phyloP scores from a whole-genome alignment of 148 eudicot genomes.

The Silene uniflora region DNA sequence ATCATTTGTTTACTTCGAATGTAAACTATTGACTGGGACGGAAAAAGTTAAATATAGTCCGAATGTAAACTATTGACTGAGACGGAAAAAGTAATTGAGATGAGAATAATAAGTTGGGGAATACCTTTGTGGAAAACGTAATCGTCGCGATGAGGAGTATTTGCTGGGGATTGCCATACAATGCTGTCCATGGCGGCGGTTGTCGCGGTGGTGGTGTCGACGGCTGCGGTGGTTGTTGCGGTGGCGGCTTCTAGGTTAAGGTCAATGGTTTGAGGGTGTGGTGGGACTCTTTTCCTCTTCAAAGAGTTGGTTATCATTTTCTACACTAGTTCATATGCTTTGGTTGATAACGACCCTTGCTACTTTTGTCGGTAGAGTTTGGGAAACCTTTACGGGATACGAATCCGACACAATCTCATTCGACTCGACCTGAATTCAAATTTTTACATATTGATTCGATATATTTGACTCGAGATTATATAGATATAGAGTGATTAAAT shows the following conservation, averaged over 20 bases:
- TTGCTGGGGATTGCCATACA: slow-evolving; percentile 94
- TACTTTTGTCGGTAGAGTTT: background rate
- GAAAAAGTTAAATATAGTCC: no score
- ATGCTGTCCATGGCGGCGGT: slow-evolving; percentile 50
- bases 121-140: slow-evolving; percentile 77
- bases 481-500: no score
- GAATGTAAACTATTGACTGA: background rate
- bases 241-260: slow-evolving; percentile 3
- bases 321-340: background rate
- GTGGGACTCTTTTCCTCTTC: slow-evolving; percentile 49
- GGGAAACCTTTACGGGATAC: no score
- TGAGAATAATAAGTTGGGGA: background rate
- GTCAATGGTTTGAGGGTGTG: background rate
- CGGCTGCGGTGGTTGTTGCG: background rate
- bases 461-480: no score
- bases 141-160: slow-evolving; percentile 70
- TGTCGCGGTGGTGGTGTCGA: background rate
- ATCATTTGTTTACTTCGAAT: no score
- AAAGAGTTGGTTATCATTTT: slow-evolving; percentile 16
- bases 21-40: no score
- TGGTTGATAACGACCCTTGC: background rate
- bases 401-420: no score
- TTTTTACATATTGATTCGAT: no score
- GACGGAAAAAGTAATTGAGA: background rate
- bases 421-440: no score